Conservation (phyloP, 2,329 filamentous ascomycete species). For the Dendrostoma leiphaemia region DNA sequence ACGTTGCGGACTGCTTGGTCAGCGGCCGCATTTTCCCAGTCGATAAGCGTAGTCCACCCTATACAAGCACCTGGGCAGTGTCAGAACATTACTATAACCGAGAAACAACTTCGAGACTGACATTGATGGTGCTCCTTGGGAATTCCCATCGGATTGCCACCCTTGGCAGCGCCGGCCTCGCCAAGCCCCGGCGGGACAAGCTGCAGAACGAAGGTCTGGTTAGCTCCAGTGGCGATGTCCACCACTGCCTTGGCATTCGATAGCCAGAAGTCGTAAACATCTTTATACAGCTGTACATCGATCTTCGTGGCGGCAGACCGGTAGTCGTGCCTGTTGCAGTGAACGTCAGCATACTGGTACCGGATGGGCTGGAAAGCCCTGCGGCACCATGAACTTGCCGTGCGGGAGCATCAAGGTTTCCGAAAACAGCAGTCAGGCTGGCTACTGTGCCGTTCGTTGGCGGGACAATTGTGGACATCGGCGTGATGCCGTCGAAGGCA, state of each 20-base stretch:
- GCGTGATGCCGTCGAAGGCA: conserved; percentile 22
- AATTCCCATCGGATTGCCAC: conserved; percentile 21
- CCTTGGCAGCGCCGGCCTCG: conserved; percentile 16
- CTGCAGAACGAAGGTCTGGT: conserved; percentile 23
- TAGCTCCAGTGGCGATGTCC: conserved; percentile 21
- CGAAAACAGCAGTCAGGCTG: background rate
- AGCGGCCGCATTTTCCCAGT: conserved; percentile 20
- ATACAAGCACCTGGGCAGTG: background rate
- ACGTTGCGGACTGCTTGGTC: conserved; percentile 19
- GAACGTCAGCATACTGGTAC: background rate
- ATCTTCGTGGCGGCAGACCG: conserved; percentile 19
- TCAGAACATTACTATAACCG: too few species aligned
- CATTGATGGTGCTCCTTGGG: conserved; percentile 18
- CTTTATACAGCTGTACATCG: conserved; percentile 26
- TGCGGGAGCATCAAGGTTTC: too few species aligned
- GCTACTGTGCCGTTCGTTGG: conserved; percentile 14
- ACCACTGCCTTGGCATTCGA: conserved; percentile 16
- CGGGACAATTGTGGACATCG: conserved; percentile 1
- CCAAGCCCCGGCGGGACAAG: conserved; percentile 17
- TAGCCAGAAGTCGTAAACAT: conserved; percentile 25
- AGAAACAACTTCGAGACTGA: conserved; percentile 10
- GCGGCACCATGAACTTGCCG: background rate
- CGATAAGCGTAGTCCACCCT: conserved; percentile 25
- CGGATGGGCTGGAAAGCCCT: background rate
- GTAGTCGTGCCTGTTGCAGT: conserved; percentile 25